phyloP scores from a whole-genome alignment of 495 filamentous ascomycete genomes.

The Pseudevernia furfuracea region DNA sequence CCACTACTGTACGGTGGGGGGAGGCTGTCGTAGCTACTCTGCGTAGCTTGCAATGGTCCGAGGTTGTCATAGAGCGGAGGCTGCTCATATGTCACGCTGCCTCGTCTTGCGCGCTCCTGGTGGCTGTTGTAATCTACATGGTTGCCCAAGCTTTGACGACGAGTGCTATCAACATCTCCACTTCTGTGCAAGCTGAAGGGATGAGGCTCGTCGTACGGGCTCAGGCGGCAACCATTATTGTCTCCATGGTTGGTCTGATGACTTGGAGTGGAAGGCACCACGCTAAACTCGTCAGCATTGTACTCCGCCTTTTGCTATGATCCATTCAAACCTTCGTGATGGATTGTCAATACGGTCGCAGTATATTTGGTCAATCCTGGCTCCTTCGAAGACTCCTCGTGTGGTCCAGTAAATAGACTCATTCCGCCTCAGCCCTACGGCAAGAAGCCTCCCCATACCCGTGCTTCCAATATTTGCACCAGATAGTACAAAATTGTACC shows the following conservation, averaged over 20 bases:
- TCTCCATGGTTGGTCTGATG: not conserved
- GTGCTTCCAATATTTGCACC: not conserved
- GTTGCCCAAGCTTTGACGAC: not conserved
- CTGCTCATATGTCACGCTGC: not conserved
- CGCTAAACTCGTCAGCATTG: not conserved
- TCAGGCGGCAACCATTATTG: not conserved
- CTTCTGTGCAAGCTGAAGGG: not conserved
- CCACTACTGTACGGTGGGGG: not conserved
- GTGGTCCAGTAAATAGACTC: not conserved
- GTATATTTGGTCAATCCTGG: not conserved
- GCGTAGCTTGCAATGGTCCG: not conserved
- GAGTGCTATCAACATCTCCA: not conserved
- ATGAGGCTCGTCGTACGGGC: not conserved
- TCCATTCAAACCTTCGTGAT: not conserved
- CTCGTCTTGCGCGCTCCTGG: not conserved
- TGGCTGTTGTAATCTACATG: not conserved
- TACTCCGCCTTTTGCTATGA: not conserved
- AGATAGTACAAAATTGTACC: not conserved
- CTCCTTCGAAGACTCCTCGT: not conserved
- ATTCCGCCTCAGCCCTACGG: not conserved
- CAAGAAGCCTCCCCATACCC: not conserved
- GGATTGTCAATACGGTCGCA: not conserved
- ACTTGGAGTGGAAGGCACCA: not conserved
- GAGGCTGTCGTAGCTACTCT: not conserved
- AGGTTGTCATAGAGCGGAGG: not conserved